phyloP scores from a whole-genome alignment of 805 yeast species.

The Sungouiella thailandica region DNA sequence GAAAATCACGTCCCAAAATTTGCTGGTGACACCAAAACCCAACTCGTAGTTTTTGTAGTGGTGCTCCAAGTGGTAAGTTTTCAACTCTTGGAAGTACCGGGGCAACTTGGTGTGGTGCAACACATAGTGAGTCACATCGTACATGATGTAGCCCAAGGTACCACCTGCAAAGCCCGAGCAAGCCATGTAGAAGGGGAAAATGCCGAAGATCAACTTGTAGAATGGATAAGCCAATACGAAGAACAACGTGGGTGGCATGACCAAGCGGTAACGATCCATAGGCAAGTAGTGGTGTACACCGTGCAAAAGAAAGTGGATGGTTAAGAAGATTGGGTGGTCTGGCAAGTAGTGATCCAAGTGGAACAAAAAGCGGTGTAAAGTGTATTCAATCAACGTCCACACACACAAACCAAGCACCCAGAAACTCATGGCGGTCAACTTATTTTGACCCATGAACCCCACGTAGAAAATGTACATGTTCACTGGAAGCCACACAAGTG shows the following conservation, averaged over 20 bases:
- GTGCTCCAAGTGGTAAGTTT: slow-evolving; percentile 92
- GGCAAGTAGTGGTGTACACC: slow-evolving; percentile 98
- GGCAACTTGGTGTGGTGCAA: slow-evolving; percentile 89
- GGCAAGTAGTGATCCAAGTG: slow-evolving; percentile 89
- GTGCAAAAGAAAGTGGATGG: slow-evolving; percentile 85
- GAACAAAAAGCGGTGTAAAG: slow-evolving; percentile 85
- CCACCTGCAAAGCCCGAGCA: slow-evolving; percentile 96
- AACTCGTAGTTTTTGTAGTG: slow-evolving; percentile 95
- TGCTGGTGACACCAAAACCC: slow-evolving; percentile 94
- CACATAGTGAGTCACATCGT: slow-evolving; percentile 92
- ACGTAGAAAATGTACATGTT: slow-evolving; percentile 57
- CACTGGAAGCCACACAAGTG: slow-evolving; percentile 80
- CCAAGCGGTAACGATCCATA: slow-evolving; percentile 90
- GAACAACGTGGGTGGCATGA: slow-evolving; percentile 92
- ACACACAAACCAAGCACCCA: slow-evolving; percentile 80
- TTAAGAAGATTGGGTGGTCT: slow-evolving; percentile 64
- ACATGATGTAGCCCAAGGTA: slow-evolving; percentile 84
- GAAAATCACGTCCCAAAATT: slow-evolving; percentile 91
- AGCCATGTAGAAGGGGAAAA: slow-evolving; percentile 80
- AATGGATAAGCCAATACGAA: slow-evolving; percentile 71
- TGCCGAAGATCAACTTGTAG: slow-evolving; percentile 66
- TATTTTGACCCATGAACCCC: slow-evolving; percentile 50
- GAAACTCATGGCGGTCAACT: slow-evolving; percentile 45
- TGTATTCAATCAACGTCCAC: slow-evolving; percentile 91
- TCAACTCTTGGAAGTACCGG: slow-evolving; percentile 64